Base-by-base conservation (phyloP, 176 grass and related monocot species). In the Poa pratensis region DNA sequence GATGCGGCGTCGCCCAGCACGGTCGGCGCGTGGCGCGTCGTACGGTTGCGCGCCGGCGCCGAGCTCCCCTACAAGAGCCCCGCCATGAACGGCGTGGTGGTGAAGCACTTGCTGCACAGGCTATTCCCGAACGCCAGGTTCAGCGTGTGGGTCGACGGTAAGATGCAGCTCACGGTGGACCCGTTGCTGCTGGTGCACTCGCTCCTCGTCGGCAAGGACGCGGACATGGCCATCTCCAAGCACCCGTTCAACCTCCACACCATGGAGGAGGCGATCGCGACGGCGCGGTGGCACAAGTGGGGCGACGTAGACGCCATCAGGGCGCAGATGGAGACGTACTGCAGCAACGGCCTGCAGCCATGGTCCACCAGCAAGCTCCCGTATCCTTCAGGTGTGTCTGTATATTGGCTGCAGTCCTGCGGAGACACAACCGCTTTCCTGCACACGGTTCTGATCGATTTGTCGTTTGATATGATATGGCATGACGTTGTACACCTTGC, bases 261-360 rank as follows among this genome's bases (percentile, higher is more conserved):
- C n/a, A 83, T 96, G 93, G 96, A 99, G 85, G 93, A 98, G 88
- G 96, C 90, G 13, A 73, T 96, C 80, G 93, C 96, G 6, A 99
- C 96, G 40, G 86, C 92, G 75, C 69, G 96, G 86, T 99, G 96
- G 96, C 89, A 18, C 51, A 99, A 99, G 77, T 94, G 93, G 93
- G 19, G 35, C 26, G 88, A 90, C 45, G 88, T 92, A 0, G 88
- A 92, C 24, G 81, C 84, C 78, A 28, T 99, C 75, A 94, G 93
- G 84, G 79, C 42, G 68, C 93, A 99, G 76, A 99, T 99, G 93
- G 96, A 96, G 84, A 92, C 88, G 0, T 99, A 96, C 85, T 99
- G 96, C 75, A 48, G 77, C 28, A 32, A 87, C 59, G 96, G 93
- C 27, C 55, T 99, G n/a, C 86, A 92, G 75, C 96, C 93, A 84